These are phyloP conservation scores for Vigna angularis DNA, from an alignment of 306 rosid genomes.

Conservation along the genomic window DNA sequence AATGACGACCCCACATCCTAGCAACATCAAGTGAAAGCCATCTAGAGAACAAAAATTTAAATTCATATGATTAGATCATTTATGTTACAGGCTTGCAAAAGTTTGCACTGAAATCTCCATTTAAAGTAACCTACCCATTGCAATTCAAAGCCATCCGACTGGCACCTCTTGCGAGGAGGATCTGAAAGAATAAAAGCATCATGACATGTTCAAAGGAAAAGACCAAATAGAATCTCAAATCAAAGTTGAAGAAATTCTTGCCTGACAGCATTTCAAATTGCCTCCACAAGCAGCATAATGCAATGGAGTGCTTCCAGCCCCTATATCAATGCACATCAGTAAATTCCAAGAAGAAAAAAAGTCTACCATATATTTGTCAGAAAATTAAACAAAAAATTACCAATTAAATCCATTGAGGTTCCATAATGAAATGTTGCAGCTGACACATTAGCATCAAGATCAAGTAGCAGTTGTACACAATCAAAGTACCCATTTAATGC, in stretches of 20 bases:
- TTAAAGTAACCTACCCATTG: slow-evolving; percentile 72
- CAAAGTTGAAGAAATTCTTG: slow-evolving; percentile 49
- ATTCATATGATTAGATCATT: slow-evolving; percentile 28
- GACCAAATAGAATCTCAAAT: slow-evolving; percentile 10
- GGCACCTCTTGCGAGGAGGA: slow-evolving; percentile 89
- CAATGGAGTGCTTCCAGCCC: slow-evolving; percentile 97
- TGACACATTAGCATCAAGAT: slow-evolving; percentile 75
- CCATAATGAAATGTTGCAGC: slow-evolving; percentile 89
- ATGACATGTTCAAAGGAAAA: slow-evolving; percentile 38
- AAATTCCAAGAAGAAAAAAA: slow-evolving; percentile 13
- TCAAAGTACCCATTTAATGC: slow-evolving; percentile 90
- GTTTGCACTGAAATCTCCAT: slow-evolving; percentile 7
- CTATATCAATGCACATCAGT: slow-evolving; percentile 53
- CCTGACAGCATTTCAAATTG: slow-evolving; percentile 96
- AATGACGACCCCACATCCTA: slow-evolving; percentile 96
- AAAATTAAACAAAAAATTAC: slow-evolving; percentile 45
- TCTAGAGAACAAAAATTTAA: slow-evolving; percentile 55
- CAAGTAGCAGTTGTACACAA: slow-evolving; percentile 88
- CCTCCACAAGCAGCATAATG: slow-evolving; percentile 99
- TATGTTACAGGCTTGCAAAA: slow-evolving; percentile 34
- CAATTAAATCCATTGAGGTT: slow-evolving; percentile 93
- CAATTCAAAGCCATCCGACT: slow-evolving; percentile 80
- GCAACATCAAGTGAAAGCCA: slow-evolving; percentile 98
- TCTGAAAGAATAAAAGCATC: slow-evolving; percentile 58
- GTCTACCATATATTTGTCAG: slow-evolving; percentile 29